These are phyloP conservation scores for Cynara cardunculus DNA, from an alignment of 129 eudicot genomes.

Conservation along the genomic window DNA sequence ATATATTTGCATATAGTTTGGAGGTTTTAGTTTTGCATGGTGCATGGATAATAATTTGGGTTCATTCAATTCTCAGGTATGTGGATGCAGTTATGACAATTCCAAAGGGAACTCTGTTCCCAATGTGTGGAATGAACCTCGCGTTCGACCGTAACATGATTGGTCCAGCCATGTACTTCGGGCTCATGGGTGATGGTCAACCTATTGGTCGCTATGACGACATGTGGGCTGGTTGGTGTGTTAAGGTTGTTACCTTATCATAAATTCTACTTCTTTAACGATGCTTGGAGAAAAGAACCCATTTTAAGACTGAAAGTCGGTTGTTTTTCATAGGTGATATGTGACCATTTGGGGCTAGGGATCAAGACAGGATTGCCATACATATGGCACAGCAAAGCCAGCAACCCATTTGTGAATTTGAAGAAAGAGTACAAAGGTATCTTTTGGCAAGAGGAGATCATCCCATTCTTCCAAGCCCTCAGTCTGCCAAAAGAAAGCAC, in stretches of 20 bases:
- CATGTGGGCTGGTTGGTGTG: conserved; percentile 58
- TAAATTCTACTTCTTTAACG: background rate
- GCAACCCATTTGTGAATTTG: conserved; percentile 68
- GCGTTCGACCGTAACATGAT: conserved; percentile 46
- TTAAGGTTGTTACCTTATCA: conserved; percentile 31
- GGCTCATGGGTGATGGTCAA: conserved; percentile 53
- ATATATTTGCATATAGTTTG: background rate
- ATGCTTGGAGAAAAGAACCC: background rate
- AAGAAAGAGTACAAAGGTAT: conserved; percentile 69
- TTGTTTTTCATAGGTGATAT: conserved; percentile 38
- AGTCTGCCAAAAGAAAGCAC: conserved; percentile 48
- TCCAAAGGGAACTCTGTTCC: conserved; percentile 56
- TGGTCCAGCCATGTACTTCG: conserved; percentile 63
- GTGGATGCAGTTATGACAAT: conserved; percentile 57
- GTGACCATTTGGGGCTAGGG: conserved; percentile 58
- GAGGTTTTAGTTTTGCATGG: background rate
- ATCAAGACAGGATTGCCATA: conserved; percentile 59
- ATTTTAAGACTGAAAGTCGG: background rate
- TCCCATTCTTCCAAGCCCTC: conserved; percentile 52
- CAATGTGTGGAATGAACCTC: conserved; percentile 63
- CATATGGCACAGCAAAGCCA: conserved; percentile 66
- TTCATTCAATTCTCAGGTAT: conserved; percentile 29
- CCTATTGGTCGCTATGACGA: conserved; percentile 51
- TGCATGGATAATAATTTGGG: conserved; percentile 7
- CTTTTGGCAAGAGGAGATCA: conserved; percentile 65